Evolutionary conservation across 2,329 filamentous ascomycete species (phyloP).

Genomic region (Botryotinia calthae): DNA sequence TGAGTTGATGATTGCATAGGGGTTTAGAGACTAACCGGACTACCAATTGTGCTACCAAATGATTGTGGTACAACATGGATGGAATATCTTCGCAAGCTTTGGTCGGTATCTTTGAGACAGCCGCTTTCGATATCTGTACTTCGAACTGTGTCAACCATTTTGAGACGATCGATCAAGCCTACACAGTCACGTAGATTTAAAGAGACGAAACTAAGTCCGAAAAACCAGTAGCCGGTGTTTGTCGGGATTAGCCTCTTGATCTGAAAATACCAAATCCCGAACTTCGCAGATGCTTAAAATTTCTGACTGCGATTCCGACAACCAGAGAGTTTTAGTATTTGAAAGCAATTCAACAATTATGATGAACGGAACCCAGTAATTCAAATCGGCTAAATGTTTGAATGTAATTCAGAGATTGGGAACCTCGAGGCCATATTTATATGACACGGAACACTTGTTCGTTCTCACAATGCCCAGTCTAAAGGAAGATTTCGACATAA

Average conservation of each 20-base stretch:
- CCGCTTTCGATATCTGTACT: background rate
- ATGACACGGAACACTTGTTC: background rate
- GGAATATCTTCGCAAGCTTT: background rate
- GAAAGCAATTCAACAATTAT: background rate
- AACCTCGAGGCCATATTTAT: background rate
- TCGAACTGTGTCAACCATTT: background rate
- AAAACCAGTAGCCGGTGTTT: background rate
- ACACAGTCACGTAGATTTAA: background rate
- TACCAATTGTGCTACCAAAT: background rate
- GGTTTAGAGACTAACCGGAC: background rate
- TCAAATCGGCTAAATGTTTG: background rate
- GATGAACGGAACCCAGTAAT: background rate
- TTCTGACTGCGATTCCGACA: background rate
- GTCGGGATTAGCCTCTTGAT: background rate
- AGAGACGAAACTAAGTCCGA: background rate
- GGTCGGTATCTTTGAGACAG: background rate
- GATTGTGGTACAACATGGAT: conserved; percentile 2
- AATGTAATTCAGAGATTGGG: background rate
- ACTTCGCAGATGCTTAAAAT: background rate
- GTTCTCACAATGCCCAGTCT: background rate
- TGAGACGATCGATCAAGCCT: background rate
- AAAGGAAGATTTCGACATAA: background rate
- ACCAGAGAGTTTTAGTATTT: background rate
- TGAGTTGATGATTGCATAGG: background rate
- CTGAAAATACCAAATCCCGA: background rate